Evolutionary conservation across 257 asterid genomes (phyloP).

Genomic region (Verbena officinalis): DNA sequence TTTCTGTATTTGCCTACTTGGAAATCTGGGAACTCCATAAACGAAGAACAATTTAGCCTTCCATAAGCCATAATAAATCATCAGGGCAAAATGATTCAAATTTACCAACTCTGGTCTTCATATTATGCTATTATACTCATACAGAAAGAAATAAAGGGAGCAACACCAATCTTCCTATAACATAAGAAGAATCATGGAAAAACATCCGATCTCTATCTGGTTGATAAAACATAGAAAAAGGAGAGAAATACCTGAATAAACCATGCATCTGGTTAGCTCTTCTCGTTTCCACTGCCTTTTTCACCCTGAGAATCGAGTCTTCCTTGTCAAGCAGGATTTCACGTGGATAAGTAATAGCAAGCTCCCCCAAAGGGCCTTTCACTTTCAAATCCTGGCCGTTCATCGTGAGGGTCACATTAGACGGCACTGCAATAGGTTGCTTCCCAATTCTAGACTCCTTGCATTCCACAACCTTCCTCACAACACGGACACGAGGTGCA

Average conservation of each 20-base stretch:
- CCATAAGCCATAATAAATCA: slow-evolving; percentile 14
- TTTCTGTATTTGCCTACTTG: not conserved
- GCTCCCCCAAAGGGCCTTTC: slow-evolving; percentile 94
- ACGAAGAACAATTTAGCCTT: slow-evolving; percentile 10
- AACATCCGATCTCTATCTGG: not conserved
- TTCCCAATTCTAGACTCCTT: slow-evolving; percentile 97
- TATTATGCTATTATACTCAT: not conserved
- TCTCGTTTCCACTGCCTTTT: slow-evolving; percentile 74
- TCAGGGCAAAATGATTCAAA: not conserved
- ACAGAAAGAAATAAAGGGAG: not conserved
- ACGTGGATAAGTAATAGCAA: slow-evolving; percentile 82
- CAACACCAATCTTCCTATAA: slow-evolving; percentile 7
- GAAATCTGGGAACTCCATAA: not conserved
- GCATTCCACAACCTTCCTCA: slow-evolving; percentile 67
- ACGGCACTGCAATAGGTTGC: slow-evolving; percentile 85
- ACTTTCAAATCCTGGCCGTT: slow-evolving; percentile 82
- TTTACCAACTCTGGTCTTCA: slow-evolving; percentile 2
- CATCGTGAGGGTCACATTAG: slow-evolving; percentile 69
- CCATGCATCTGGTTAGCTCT: slow-evolving; percentile 99
- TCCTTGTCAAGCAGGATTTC: slow-evolving; percentile 70
- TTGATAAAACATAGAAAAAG: slow-evolving; percentile 7
- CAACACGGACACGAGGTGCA: slow-evolving; percentile 34
- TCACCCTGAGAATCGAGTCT: slow-evolving; percentile 67
- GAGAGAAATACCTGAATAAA: slow-evolving; percentile 70
- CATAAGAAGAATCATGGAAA: slow-evolving; percentile 19